Evolutionary conservation across 352 stramenopile genomes (phyloP), one percentile per base, ranked within the genome.

Genomic region (Pythium grandisporangium): DNA sequence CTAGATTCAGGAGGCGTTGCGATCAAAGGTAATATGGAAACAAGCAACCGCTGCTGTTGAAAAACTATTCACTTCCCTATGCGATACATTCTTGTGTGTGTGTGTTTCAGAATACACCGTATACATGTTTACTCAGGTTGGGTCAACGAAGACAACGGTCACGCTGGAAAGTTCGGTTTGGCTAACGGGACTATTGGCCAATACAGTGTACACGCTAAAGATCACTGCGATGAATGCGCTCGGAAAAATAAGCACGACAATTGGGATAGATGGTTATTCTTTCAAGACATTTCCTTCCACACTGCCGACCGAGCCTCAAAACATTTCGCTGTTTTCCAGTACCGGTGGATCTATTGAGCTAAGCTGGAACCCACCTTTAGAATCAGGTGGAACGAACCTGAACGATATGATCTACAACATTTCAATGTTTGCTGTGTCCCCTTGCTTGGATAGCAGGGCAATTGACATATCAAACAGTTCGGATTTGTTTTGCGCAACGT

Each of bases 321-420:
- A 45, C 3, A 21, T 84, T n/a, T 35, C 32, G 3, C 45, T 38
- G 0, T 19, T 81, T 6, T 55, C 49, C 7, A 42, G 26, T 2
- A 65, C 65, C 7, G 73, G 73, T 24, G 73, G 65, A 17, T 25
- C 51, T 2, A 66, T 86, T 16, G 73, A 86, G 50, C 44, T 84
- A 13, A 32, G 47, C 0, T 86, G 73, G 73, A 63, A 63, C n/a
- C 42, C 46, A 6, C 66, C 73, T 7, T 11, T 45, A 2, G 48
- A 68, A 39, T 65, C 45, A 36, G 73, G 73, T 4, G 73, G 73
- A 1, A 42, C 46, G 4, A 2, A 12, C 2, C 45, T 68, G 7
- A 37, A 51, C 20, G 45, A 44, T 1, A 53, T 86, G 22, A 34
- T 60, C 5, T 86, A 86, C 48, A 82, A 78, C 22, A 51, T 51